Conservation (phyloP, 805 yeast species). For the Ogataea populi-albae region DNA sequence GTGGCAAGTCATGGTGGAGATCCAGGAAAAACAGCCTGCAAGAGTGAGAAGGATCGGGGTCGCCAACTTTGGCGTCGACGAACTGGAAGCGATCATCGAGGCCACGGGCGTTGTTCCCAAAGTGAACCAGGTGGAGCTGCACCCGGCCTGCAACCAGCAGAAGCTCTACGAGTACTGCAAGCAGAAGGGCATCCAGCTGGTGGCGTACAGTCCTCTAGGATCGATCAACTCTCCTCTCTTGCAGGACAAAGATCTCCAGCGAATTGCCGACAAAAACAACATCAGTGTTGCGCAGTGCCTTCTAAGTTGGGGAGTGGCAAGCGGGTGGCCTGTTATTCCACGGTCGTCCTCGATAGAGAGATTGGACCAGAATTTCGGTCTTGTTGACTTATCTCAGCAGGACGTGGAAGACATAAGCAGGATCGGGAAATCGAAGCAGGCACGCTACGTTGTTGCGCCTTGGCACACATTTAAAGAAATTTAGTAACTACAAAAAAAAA, state of each 20-base stretch:
- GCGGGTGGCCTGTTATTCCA: conserved; percentile 38
- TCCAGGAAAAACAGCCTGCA: conserved; percentile 47
- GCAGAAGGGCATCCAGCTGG: conserved; percentile 31
- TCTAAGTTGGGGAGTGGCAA: conserved; percentile 32
- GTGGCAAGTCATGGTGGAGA: conserved; percentile 65
- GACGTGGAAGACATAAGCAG: conserved; percentile 28
- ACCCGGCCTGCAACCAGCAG: conserved; percentile 39
- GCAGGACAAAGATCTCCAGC: conserved; percentile 30
- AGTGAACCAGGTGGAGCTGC: conserved; percentile 45
- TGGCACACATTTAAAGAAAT: conserved; percentile 1
- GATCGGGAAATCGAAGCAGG: conserved; percentile 8
- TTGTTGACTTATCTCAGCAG: conserved; percentile 34
- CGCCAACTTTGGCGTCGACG: conserved; percentile 34
- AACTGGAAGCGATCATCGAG: conserved; percentile 32
- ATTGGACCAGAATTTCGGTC: conserved; percentile 30
- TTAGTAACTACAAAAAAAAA: neutral
- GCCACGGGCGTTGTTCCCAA: conserved; percentile 39
- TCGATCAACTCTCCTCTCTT: conserved; percentile 41
- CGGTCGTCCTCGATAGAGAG: conserved; percentile 41
- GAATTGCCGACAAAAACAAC: conserved; percentile 51
- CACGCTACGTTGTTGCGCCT: neutral
- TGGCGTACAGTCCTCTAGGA: conserved; percentile 45
- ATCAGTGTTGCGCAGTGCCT: conserved; percentile 53
- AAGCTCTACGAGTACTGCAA: conserved; percentile 32
- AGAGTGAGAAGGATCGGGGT: conserved; percentile 43